Percentiles rank a stretch among this genome's conserved stretches.
Evolutionary conservation across 1,284 basidiomycete species (phyloP).

Genomic region (Takashimella tepidaria): DNA sequence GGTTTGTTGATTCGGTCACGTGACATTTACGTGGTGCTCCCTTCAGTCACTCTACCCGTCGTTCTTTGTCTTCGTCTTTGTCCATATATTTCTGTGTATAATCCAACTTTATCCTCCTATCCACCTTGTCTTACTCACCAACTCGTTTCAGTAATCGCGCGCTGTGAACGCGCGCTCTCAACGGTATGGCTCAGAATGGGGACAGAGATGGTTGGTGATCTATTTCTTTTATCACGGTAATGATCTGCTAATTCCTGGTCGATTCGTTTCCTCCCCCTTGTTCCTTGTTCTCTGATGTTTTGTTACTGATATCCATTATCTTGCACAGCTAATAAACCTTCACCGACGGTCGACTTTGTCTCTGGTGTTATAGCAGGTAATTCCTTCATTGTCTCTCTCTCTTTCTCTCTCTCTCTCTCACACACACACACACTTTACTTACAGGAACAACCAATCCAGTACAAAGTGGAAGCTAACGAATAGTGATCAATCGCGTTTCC

Average conservation of each 20-base stretch:
- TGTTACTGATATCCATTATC: neutral
- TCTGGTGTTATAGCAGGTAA: constrained; percentile 44
- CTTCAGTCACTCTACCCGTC: too few relatives aligned
- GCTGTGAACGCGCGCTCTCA: too few relatives aligned
- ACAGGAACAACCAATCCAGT: neutral
- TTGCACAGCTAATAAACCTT: neutral
- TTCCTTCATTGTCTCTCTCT: neutral
- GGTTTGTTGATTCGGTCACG: neutral
- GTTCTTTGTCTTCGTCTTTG: neutral
- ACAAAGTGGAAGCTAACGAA: neutral
- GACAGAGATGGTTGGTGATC: neutral
- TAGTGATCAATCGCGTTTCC: too few relatives aligned
- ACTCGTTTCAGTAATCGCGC: too few relatives aligned
- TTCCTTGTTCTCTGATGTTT: neutral
- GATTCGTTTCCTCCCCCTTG: neutral
- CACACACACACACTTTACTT: too few relatives aligned
- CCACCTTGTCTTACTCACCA: neutral
- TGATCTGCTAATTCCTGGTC: too few relatives aligned
- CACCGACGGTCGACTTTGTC: constrained; percentile 41
- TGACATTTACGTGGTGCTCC: too few relatives aligned
- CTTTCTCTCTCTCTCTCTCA: too few relatives aligned
- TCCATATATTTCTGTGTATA: neutral
- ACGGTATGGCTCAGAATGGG: neutral
- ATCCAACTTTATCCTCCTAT: neutral
- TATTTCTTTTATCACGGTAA: too few relatives aligned